phyloP scores from a whole-genome alignment of 2,329 filamentous ascomycete species.

The Sarocladiaceae sp. region DNA sequence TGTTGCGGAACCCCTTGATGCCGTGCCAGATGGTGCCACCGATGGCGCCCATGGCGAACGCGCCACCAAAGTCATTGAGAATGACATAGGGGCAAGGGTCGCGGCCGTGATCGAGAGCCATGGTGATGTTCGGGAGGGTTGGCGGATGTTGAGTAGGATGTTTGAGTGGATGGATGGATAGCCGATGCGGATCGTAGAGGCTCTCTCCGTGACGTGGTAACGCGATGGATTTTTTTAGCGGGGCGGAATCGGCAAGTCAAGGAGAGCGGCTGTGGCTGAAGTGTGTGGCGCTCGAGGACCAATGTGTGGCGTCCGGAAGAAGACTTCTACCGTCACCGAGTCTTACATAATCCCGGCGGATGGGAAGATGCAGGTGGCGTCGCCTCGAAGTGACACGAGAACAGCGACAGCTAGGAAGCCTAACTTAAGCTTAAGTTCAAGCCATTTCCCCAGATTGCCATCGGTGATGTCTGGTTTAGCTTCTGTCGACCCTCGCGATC shows the following conservation, averaged over 20 bases:
- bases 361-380: no score
- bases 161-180: not conserved
- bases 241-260: slow-evolving; percentile 1
- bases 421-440: no score
- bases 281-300: not conserved
- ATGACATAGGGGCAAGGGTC: slow-evolving; percentile 97
- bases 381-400: no score
- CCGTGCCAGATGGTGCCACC: slow-evolving; percentile 90
- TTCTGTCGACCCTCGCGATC: no score
- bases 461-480: no score
- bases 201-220: slow-evolving; percentile 7
- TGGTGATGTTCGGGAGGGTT: slow-evolving; percentile 2
- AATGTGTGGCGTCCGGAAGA: not conserved
- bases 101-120: slow-evolving; percentile 77
- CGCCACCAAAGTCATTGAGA: slow-evolving; percentile 94
- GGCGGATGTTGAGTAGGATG: no score
- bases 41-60: slow-evolving; percentile 87
- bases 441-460: no score
- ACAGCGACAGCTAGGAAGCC: no score
- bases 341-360: no score
- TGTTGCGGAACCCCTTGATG: slow-evolving; percentile 89
- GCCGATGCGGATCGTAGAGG: slow-evolving; percentile 4
- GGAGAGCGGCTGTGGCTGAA: slow-evolving; percentile 1
- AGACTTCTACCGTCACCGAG: not conserved
- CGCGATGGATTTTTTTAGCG: slow-evolving; percentile 9